Base-by-base conservation (phyloP, 2,329 filamentous ascomycete genomes). In the Aspergillus neoniger region DNA sequence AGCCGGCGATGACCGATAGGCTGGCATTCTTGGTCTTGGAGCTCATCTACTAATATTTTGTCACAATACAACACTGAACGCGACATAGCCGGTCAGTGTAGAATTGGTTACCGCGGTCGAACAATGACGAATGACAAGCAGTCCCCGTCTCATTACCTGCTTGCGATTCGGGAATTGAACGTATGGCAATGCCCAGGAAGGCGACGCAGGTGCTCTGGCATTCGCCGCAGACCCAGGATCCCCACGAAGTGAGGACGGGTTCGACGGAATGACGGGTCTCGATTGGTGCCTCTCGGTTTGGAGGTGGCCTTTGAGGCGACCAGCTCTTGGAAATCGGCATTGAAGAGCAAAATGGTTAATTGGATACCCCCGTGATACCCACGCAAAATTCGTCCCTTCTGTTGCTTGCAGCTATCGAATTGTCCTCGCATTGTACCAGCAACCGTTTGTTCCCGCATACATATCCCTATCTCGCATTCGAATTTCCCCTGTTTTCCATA, bases 1-100 rank as follows among this genome's bases (percentile, higher is more conserved):
- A 71, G 85, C 83, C 58, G 79, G 75, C 30, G 77, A 79, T 38
- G 76, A 79, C 49, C 75, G 72, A 59, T 77, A 71, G 72, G 49
- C 36, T 19, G 52, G 52, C 47, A 30, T 57, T n/a, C 21, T 57
- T 38, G 57, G 57, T 54, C 52, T 48, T 61, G 54, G 7, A 58
- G 53, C 58, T 44, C 28, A 47, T 51, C 55, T 59, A 59, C 62
- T 59, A 60, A 59, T 50, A 53, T 65, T 41, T 63, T 63, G 57
- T 63, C 53, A 41, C 32, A 41, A 50, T 58, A 57, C 49, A 48
- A 61, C 53, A 58, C 57, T 59, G 47, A 30, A 59, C 60, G 41
- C 55, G 62, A 57, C 57, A 41, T 58, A 15, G 28, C 50, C 23
- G 23, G 44, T 53, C 23, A 57, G 48, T 47, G 41, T 38, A 49